Evolutionary conservation across 2,329 filamentous ascomycete species (phyloP).

Genomic region (Macrophomina tecta): DNA sequence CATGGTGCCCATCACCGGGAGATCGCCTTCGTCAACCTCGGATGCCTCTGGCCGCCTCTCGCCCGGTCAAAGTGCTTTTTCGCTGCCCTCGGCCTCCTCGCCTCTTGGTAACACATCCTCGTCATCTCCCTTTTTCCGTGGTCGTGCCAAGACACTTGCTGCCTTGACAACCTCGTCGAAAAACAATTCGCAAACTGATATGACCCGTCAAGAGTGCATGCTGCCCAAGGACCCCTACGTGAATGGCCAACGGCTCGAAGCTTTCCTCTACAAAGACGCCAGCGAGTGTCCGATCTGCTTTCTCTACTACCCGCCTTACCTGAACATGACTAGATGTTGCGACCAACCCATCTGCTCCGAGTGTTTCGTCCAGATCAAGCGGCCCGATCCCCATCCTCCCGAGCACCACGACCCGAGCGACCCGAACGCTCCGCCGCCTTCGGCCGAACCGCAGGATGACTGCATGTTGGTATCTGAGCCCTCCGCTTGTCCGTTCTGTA

Average conservation of each 20-base stretch:
- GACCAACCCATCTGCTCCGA: constrained; percentile 97
- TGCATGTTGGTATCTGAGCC: constrained; percentile 84
- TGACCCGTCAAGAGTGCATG: constrained; percentile 77
- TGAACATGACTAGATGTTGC: constrained; percentile 94
- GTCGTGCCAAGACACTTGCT: constrained; percentile 86
- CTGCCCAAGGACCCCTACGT: constrained; percentile 84
- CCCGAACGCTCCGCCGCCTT: constrained; percentile 44
- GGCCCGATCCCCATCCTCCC: constrained; percentile 86
- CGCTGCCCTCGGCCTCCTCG: constrained; percentile 64
- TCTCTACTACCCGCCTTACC: constrained; percentile 89
- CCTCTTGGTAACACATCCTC: constrained; percentile 54
- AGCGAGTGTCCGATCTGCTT: constrained; percentile 96
- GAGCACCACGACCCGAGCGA: constrained; percentile 67
- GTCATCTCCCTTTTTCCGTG: constrained; percentile 69
- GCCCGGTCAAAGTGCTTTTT: constrained; percentile 67
- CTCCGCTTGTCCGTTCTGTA: constrained; percentile 91
- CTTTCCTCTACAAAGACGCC: constrained; percentile 90
- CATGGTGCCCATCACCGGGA: constrained; percentile 77
- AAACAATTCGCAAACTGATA: constrained; percentile 73
- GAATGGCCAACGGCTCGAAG: constrained; percentile 92
- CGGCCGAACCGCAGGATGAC: constrained; percentile 57
- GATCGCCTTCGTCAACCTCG: constrained; percentile 80
- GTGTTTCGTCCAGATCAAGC: constrained; percentile 98
- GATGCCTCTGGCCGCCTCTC: constrained; percentile 67
- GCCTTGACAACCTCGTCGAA: constrained; percentile 79